These are phyloP conservation scores for Venturia nashicola DNA, from an alignment of 2,329 filamentous ascomycete species.

Conservation along the genomic window DNA sequence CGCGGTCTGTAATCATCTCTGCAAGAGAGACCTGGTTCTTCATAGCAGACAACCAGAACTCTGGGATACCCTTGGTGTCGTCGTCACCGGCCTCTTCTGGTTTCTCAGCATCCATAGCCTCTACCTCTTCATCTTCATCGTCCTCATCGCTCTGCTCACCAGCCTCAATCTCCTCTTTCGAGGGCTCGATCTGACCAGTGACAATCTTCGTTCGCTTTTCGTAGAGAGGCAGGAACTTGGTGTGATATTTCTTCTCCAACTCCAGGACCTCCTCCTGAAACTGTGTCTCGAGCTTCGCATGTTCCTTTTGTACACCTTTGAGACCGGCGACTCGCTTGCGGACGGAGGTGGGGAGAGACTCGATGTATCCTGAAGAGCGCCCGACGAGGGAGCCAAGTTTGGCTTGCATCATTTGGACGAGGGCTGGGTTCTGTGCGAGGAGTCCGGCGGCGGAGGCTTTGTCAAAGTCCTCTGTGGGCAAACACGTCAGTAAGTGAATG, in stretches of 20 bases:
- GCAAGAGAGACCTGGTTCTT: constrained; percentile 97
- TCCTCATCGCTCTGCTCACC: constrained; percentile 72
- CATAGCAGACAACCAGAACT: constrained; percentile 99
- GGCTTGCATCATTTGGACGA: constrained; percentile 96
- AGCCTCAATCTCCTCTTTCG: constrained; percentile 72
- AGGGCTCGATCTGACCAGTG: constrained; percentile 77
- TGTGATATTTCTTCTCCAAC: constrained; percentile 99
- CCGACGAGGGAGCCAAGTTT: constrained; percentile 89
- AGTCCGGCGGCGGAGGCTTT: constrained; percentile 77
- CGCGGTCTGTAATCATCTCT: constrained; percentile 97
- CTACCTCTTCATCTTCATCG: constrained; percentile 44
- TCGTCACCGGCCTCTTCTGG: constrained; percentile 36
- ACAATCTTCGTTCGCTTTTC: constrained; percentile 87
- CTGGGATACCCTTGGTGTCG: constrained; percentile 70
- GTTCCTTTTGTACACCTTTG: constrained; percentile 97
- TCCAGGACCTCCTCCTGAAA: constrained; percentile 98
- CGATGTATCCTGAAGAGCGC: constrained; percentile 92
- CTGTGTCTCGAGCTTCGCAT: constrained; percentile 94
- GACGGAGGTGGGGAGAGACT: constrained; percentile 80
- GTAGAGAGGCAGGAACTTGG: constrained; percentile 96
- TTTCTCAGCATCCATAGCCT: constrained; percentile 48
- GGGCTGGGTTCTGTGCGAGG: constrained; percentile 74
- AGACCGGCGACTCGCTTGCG: constrained; percentile 88
- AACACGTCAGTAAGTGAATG: background rate
- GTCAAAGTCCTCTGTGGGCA: constrained; percentile 69